phyloP scores from a whole-genome alignment of 2,329 filamentous ascomycete genomes.

The Pseudogymnoascus verrucosus region DNA sequence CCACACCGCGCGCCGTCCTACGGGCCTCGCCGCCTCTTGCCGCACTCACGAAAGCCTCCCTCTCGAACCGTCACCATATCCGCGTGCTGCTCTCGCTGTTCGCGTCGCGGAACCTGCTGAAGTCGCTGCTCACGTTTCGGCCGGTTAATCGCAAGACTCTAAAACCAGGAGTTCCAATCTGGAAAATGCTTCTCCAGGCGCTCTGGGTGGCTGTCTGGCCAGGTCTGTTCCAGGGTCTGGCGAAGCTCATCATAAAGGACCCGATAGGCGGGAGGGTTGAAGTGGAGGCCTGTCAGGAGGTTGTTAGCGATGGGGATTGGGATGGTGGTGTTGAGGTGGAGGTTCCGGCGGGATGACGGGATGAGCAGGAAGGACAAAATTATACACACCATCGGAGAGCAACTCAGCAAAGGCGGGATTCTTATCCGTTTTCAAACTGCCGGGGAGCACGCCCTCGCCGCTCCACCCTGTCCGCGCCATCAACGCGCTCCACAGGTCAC shows the following conservation, averaged over 20 bases:
- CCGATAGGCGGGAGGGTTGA: conserved; percentile 45
- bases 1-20: background rate
- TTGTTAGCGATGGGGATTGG: conserved; percentile 34
- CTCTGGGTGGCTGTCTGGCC: conserved; percentile 23
- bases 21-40: conserved; percentile 3
- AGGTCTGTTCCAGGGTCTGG: conserved; percentile 41
- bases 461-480: conserved; percentile 57
- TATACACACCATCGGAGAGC: conserved; percentile 21
- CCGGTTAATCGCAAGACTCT: background rate
- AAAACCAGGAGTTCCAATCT: conserved; percentile 8
- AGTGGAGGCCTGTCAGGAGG: conserved; percentile 51
- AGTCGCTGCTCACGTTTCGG: conserved; percentile 5
- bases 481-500: conserved; percentile 75
- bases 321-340: conserved; percentile 35
- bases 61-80: conserved; percentile 1
- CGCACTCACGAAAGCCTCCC: background rate
- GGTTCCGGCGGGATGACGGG: conserved; percentile 41
- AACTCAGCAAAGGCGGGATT: background rate
- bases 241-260: conserved; percentile 43
- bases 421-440: background rate
- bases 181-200: conserved; percentile 8
- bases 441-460: conserved; percentile 40
- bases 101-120: background rate
- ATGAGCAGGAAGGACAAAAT: background rate
- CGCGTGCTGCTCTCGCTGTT: conserved; percentile 5